Conservation (phyloP, 129 eudicot species). For the Flaveria ramosissima region DNA sequence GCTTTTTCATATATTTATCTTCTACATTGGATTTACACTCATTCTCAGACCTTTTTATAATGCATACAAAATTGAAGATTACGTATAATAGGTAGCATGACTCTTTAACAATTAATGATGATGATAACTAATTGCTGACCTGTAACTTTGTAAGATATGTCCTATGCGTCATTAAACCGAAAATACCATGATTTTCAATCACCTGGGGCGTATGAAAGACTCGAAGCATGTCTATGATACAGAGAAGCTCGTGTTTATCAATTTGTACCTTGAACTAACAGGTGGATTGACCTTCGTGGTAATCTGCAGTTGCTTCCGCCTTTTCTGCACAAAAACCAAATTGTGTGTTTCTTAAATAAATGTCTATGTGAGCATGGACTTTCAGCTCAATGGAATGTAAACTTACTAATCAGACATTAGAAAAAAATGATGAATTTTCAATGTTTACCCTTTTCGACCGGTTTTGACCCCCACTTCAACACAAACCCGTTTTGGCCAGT, state of each 20-base stretch:
- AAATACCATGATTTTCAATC: conserved; percentile 16
- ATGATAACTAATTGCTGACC: neutral
- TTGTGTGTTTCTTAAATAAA: neutral
- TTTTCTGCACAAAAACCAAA: conserved; percentile 11
- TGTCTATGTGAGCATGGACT: neutral
- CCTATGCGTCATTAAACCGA: conserved; percentile 1
- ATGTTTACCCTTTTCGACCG: neutral
- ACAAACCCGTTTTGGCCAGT: neutral
- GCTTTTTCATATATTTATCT: no score
- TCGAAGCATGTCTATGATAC: no score
- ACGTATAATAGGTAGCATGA: neutral
- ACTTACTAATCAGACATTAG: neutral
- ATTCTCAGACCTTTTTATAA: neutral
- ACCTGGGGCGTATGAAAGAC: conserved; percentile 23
- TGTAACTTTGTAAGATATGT: neutral
- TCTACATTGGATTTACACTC: no score
- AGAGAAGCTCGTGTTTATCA: conserved; percentile 23
- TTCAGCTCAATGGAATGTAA: no score
- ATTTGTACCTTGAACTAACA: conserved; percentile 34
- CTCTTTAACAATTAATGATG: conserved; percentile 17
- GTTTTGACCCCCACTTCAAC: neutral
- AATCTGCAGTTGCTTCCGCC: conserved; percentile 39
- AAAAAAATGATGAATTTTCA: no score
- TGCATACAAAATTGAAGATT: conserved; percentile 23
- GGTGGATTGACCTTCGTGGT: conserved; percentile 44